Percentiles rank a stretch among this genome's conserved stretches.
These are phyloP conservation scores for Rhodomyrtus tomentosa DNA, from an alignment of 345 rosid genomes.

Conservation along the genomic window DNA sequence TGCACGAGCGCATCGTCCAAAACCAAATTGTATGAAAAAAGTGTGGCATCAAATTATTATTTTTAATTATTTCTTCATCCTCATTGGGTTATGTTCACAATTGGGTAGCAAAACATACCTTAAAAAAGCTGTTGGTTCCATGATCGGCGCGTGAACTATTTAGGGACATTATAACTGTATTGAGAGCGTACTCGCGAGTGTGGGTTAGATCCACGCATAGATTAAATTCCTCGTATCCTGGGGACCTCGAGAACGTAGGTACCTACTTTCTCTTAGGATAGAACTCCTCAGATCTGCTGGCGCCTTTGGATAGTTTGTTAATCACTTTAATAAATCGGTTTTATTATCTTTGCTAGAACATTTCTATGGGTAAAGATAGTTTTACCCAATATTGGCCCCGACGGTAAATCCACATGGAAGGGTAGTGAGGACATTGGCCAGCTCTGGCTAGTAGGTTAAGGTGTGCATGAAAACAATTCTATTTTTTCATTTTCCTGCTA, in stretches of 20 bases:
- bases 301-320: too few species aligned
- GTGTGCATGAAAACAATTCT: too few species aligned
- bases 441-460: too few species aligned
- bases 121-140: too few species aligned
- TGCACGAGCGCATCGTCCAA: background rate
- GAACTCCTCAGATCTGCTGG: too few species aligned
- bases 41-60: background rate
- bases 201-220: background rate
- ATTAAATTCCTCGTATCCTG: background rate
- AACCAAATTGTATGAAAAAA: background rate
- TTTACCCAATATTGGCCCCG: background rate
- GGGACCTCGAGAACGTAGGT: background rate
- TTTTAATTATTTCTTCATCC: background rate
- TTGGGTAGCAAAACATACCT: too few species aligned
- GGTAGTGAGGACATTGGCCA: background rate
- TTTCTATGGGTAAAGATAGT: too few species aligned
- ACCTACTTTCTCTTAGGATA: too few species aligned
- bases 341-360: too few species aligned
- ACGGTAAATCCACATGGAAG: background rate
- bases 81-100: background rate
- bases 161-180: background rate
- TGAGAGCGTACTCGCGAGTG: background rate
- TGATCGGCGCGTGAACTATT: background rate
- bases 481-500: too few species aligned
- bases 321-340: too few species aligned